Evolutionary conservation across 768 basidiomycete species (phyloP).

Genomic region (Phallus indusiatus): DNA sequence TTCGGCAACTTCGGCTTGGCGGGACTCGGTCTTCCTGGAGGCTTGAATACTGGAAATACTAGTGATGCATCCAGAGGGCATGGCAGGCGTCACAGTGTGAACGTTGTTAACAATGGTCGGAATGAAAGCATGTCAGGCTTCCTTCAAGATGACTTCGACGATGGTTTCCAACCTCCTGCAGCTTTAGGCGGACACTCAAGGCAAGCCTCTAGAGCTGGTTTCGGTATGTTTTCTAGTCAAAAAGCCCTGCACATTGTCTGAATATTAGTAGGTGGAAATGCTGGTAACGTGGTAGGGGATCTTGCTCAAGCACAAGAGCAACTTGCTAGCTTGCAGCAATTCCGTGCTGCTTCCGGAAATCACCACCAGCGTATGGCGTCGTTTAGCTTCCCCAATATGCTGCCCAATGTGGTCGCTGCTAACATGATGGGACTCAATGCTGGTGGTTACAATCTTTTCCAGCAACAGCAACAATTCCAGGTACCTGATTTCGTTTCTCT

Average conservation of each 20-base stretch:
- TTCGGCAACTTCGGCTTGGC: slow-evolving; percentile 27
- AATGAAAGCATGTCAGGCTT: slow-evolving; percentile 38
- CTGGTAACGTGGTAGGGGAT: slow-evolving; percentile 66
- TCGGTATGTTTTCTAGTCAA: neutral
- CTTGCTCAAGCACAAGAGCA: slow-evolving; percentile 97
- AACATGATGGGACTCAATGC: slow-evolving; percentile 90
- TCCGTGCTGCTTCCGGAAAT: slow-evolving; percentile 89
- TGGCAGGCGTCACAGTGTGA: slow-evolving; percentile 84
- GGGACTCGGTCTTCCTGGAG: slow-evolving; percentile 54
- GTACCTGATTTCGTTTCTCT: slow-evolving; percentile 4
- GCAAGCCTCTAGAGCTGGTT: slow-evolving; percentile 66
- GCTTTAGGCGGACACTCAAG: slow-evolving; percentile 62
- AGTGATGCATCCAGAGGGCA: slow-evolving; percentile 75
- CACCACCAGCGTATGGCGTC: slow-evolving; percentile 97
- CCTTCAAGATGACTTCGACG: slow-evolving; percentile 65
- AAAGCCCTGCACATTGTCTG: slow-evolving; percentile 4
- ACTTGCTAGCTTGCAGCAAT: slow-evolving; percentile 90
- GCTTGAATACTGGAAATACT: slow-evolving; percentile 33
- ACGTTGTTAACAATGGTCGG: slow-evolving; percentile 70
- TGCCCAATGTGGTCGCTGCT: slow-evolving; percentile 94
- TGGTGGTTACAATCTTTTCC: slow-evolving; percentile 74
- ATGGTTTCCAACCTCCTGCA: slow-evolving; percentile 60
- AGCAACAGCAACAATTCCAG: slow-evolving; percentile 94
- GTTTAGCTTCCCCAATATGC: slow-evolving; percentile 96
- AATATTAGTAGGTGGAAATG: slow-evolving; percentile 53